A percentile compares a stretch with the other conserved stretches of the same genome.
Evolutionary conservation across 768 basidiomycete genomes (phyloP).

Genomic region (Tulasnella sp.): DNA sequence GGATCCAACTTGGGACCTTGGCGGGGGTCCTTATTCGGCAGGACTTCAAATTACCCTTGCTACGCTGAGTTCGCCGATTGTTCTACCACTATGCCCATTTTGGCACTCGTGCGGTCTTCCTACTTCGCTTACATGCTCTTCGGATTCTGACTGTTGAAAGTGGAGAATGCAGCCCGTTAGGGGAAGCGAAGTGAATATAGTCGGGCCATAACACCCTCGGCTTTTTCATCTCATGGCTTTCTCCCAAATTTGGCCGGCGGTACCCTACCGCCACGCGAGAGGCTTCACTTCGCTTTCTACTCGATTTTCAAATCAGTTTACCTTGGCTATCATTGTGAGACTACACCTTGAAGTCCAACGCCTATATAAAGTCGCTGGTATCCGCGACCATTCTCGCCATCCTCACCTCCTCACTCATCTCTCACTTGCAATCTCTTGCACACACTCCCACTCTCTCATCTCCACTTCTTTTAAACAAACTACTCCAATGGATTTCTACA

Average conservation of each 20-base stretch:
- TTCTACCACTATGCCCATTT: not conserved
- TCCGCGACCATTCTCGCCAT: not conserved
- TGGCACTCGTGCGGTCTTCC: not conserved
- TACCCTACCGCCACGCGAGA: no score
- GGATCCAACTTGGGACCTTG: no score
- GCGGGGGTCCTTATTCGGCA: no score
- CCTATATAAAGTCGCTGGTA: no score
- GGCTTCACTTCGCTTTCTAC: no score
- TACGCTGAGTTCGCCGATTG: slow-evolving; percentile 14
- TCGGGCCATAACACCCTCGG: no score
- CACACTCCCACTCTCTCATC: no score
- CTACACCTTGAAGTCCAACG: no score
- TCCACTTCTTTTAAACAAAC: not conserved
- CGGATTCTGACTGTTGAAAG: not conserved
- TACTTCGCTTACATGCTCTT: not conserved
- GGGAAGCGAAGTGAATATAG: no score
- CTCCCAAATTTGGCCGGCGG: not conserved
- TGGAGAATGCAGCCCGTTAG: not conserved
- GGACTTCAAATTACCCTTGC: not conserved
- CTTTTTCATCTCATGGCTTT: not conserved
- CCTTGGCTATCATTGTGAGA: no score
- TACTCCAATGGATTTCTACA: slow-evolving; percentile 4
- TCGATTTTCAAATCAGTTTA: no score
- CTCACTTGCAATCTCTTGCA: not conserved
- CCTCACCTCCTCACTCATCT: not conserved